Percentiles rank a stretch among this genome's conserved stretches.
Evolutionary conservation across 2,329 filamentous ascomycete species (phyloP).

Genomic region (Diaporthe citriasiana): DNA sequence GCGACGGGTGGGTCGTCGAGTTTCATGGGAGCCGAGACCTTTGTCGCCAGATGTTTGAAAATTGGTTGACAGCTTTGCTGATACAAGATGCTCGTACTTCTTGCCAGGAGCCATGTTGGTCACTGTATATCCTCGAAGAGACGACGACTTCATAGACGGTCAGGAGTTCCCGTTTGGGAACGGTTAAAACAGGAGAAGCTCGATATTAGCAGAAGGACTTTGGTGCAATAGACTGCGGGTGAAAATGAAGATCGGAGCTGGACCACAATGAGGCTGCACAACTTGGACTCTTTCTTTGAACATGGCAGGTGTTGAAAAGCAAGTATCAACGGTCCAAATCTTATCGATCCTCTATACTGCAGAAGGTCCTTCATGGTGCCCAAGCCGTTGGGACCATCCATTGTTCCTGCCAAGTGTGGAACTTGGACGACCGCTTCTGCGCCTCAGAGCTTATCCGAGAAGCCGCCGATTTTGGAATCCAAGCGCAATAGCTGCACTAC

Average conservation of each 20-base stretch:
- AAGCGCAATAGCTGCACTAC: neutral
- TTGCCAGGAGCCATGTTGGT: neutral
- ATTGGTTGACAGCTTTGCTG: neutral
- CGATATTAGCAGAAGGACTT: neutral
- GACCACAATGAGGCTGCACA: neutral
- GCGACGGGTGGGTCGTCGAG: neutral
- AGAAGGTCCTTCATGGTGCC: neutral
- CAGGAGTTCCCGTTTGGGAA: neutral
- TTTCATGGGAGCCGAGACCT: neutral
- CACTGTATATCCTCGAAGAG: neutral
- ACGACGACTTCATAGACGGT: neutral
- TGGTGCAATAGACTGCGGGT: no score
- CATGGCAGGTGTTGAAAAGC: neutral
- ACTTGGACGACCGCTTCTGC: neutral
- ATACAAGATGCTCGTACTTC: neutral
- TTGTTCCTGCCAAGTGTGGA: neutral
- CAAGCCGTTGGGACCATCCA: conserved; percentile 6
- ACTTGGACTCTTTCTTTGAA: neutral
- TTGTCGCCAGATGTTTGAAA: neutral
- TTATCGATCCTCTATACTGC: neutral
- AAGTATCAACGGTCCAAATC: neutral
- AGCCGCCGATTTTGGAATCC: neutral
- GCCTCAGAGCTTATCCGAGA: neutral
- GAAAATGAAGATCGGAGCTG: neutral
- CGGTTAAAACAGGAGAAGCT: neutral